These are phyloP conservation scores for Fusarium siculi DNA, from an alignment of 2,329 filamentous ascomycete species.

Conservation along the genomic window DNA sequence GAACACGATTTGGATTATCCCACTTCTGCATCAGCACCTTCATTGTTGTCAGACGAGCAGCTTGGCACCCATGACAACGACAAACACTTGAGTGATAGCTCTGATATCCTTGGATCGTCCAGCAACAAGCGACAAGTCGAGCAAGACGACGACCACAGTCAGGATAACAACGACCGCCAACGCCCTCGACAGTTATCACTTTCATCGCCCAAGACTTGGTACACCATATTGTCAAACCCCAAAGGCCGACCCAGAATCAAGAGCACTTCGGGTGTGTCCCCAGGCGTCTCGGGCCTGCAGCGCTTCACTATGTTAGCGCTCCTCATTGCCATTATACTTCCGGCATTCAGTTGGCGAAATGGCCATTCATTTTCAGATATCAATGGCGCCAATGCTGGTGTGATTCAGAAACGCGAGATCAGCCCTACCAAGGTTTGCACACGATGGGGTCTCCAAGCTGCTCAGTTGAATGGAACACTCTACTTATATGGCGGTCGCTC, in stretches of 20 bases:
- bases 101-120: conserved; percentile 28
- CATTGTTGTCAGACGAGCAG: conserved; percentile 20
- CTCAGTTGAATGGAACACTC: conserved; percentile 77
- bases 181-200: conserved; percentile 28
- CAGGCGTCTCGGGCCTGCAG: conserved; percentile 54
- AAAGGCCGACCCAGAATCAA: conserved; percentile 56
- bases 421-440: conserved; percentile 63
- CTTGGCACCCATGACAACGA: conserved; percentile 42
- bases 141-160: conserved; percentile 9
- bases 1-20: conserved; percentile 48
- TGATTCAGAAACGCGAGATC: conserved; percentile 48
- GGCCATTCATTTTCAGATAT: conserved; percentile 53
- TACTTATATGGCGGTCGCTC: conserved; percentile 81
- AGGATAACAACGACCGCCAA: conserved; percentile 9
- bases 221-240: conserved; percentile 54
- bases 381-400: conserved; percentile 60
- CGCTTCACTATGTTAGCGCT: conserved; percentile 60
- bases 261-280: conserved; percentile 56
- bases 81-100: conserved; percentile 47
- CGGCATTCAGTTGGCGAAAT: conserved; percentile 56
- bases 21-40: conserved; percentile 24
- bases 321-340: conserved; percentile 62
- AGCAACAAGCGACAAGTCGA: conserved; percentile 6
- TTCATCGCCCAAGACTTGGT: conserved; percentile 52
- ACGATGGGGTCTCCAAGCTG: conserved; percentile 74